A percentile compares a stretch with the other conserved stretches of the same genome.
These are phyloP conservation scores for Sonneratia alba DNA, from an alignment of 345 rosid genomes.

Conservation along the genomic window DNA sequence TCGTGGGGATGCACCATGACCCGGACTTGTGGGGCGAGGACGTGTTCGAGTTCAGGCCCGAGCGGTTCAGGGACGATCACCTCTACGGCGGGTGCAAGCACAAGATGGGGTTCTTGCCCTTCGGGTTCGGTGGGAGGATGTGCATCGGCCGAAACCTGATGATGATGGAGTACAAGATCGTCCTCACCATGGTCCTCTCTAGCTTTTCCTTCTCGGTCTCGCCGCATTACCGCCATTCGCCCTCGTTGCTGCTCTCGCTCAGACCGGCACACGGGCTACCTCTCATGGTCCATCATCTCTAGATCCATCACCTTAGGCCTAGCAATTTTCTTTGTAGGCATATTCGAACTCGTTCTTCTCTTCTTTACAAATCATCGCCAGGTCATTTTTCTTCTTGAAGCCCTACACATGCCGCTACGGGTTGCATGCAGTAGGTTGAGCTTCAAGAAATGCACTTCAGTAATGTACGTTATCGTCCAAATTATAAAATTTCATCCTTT, in stretches of 20 bases:
- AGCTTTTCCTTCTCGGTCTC: constrained; percentile 16
- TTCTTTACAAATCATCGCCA: no score
- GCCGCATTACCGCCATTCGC: constrained; percentile 11
- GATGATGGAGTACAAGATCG: constrained; percentile 17
- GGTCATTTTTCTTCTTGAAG: no score
- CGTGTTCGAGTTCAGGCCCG: constrained; percentile 16
- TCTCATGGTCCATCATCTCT: constrained; percentile 10
- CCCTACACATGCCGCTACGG: no score
- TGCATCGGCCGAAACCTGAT: constrained; percentile 16
- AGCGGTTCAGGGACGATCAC: constrained; percentile 12
- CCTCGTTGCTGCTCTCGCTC: constrained; percentile 14
- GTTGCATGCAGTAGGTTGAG: no score
- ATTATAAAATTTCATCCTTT: no score
- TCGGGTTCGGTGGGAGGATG: constrained; percentile 18
- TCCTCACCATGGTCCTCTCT: constrained; percentile 11
- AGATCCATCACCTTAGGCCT: not conserved
- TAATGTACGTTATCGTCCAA: no score
- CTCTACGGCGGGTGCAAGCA: constrained; percentile 16
- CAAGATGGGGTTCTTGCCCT: constrained; percentile 19
- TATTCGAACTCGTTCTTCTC: no score
- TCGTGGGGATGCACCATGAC: constrained; percentile 17
- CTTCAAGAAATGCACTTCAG: no score
- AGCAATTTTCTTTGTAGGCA: no score
- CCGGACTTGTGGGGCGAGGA: constrained; percentile 16
- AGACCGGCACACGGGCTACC: constrained; percentile 16